phyloP scores from a whole-genome alignment of 306 rosid species.

The Luffa acutangula region DNA sequence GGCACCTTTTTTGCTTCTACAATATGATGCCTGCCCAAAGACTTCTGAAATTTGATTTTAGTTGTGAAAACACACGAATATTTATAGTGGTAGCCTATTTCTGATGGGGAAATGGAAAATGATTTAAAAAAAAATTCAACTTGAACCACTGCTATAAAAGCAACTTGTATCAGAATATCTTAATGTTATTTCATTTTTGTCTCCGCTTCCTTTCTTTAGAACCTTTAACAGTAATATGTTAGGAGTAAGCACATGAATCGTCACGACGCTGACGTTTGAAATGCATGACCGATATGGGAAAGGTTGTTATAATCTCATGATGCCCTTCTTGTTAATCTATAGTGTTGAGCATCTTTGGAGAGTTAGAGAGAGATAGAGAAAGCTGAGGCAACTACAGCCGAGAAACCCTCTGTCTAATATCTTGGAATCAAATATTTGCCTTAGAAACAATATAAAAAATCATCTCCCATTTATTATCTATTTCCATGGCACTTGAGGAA shows the following conservation, averaged over 20 bases:
- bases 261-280: constrained; percentile 4
- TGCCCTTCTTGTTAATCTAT: constrained; percentile 1
- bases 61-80: background rate
- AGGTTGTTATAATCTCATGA: background rate
- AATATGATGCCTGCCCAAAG: background rate
- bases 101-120: background rate
- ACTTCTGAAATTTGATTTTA: background rate
- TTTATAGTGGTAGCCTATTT: background rate
- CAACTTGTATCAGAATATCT: background rate
- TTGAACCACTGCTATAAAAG: background rate
- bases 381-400: background rate
- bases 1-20: constrained; percentile 20
- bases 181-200: background rate
- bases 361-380: background rate
- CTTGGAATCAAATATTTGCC: constrained; percentile 11
- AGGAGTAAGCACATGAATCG: background rate
- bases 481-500: constrained; percentile 1
- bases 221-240: background rate
- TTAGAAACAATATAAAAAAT: background rate
- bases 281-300: background rate
- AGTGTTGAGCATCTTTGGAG: constrained; percentile 7
- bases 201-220: background rate
- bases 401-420: background rate
- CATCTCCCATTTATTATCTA: background rate
- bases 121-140: background rate